phyloP scores from a whole-genome alignment of 768 basidiomycete species.

The Psilocybe azurescens region DNA sequence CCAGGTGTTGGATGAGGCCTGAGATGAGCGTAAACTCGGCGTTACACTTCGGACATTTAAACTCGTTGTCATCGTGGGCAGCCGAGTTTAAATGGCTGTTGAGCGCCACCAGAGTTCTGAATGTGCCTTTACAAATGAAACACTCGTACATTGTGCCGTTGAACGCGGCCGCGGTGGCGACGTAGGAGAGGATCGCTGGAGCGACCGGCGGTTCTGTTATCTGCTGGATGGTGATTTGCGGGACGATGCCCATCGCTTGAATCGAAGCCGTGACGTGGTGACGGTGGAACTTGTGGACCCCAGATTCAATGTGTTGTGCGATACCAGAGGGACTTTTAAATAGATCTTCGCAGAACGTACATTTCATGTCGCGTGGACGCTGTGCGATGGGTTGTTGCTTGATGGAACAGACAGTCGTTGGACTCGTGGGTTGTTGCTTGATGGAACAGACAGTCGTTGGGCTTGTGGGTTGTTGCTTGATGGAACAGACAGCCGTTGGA shows the following conservation, averaged over 20 bases:
- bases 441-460: too few relatives aligned
- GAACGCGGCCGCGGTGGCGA: slow-evolving; percentile 38
- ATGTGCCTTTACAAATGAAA: slow-evolving; percentile 40
- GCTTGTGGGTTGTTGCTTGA: too few relatives aligned
- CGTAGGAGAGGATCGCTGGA: slow-evolving; percentile 22
- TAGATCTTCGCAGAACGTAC: neutral
- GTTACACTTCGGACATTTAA: slow-evolving; percentile 47
- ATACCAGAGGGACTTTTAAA: slow-evolving; percentile 34
- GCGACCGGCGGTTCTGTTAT: slow-evolving; percentile 24
- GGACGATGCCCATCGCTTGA: slow-evolving; percentile 33
- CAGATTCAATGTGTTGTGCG: slow-evolving; percentile 44
- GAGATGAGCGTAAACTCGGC: slow-evolving; percentile 39
- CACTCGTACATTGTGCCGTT: slow-evolving; percentile 46
- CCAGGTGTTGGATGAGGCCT: slow-evolving; percentile 47
- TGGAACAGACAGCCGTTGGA: too few relatives aligned
- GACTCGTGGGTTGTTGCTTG: too few relatives aligned
- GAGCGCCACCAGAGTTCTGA: slow-evolving; percentile 32
- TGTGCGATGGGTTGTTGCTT: neutral
- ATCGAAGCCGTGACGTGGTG: slow-evolving; percentile 40
- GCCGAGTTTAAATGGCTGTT: slow-evolving; percentile 42
- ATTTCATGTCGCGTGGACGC: neutral
- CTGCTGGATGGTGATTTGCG: slow-evolving; percentile 37
- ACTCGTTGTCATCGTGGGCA: slow-evolving; percentile 42
- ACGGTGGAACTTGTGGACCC: slow-evolving; percentile 38
- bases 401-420: too few relatives aligned